Percentiles rank a stretch among this genome's conserved stretches.
phyloP scores from a whole-genome alignment of 2,329 filamentous ascomycete genomes.

The Sporothrix pallida region DNA sequence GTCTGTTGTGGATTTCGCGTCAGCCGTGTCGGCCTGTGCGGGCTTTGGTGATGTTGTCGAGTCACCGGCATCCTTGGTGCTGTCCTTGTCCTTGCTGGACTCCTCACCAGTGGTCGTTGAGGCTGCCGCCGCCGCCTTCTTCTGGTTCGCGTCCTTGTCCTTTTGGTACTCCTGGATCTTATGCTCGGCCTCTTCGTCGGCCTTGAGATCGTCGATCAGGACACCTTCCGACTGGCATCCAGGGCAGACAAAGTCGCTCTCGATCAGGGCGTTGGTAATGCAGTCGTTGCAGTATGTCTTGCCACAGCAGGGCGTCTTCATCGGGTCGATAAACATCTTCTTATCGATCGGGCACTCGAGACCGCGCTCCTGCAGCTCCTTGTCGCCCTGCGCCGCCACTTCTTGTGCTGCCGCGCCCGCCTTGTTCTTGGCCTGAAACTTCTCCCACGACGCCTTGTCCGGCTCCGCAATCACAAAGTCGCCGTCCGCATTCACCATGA shows the following conservation, averaged over 20 bases:
- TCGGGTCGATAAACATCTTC: constrained; percentile 96
- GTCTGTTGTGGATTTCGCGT: constrained; percentile 32
- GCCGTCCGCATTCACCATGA: constrained; percentile 98
- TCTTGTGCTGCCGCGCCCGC: constrained; percentile 83
- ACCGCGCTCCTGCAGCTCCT: constrained; percentile 85
- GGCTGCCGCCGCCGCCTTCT: constrained; percentile 35
- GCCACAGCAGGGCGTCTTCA: constrained; percentile 98
- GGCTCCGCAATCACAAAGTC: constrained; percentile 97
- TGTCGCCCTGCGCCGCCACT: constrained; percentile 75
- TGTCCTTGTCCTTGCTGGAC: constrained; percentile 22
- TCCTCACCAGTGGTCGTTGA: constrained; percentile 28
- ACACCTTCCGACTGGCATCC: constrained; percentile 89
- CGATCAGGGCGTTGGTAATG: constrained; percentile 98
- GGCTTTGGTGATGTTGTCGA: not conserved
- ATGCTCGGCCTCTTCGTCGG: constrained; percentile 77
- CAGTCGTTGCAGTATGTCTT: constrained; percentile 99
- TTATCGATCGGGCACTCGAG: constrained; percentile 96
- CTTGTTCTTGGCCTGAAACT: constrained; percentile 94
- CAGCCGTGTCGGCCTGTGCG: constrained; percentile 37
- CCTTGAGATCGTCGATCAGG: constrained; percentile 86
- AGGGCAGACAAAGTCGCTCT: constrained; percentile 96
- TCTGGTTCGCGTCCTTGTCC: constrained; percentile 54
- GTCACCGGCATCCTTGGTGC: constrained; percentile 32
- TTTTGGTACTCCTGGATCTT: constrained; percentile 78
- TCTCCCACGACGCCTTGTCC: constrained; percentile 94